These are phyloP conservation scores for Isabelozyma heimii DNA, from an alignment of 805 yeast genomes.

Conservation along the genomic window DNA sequence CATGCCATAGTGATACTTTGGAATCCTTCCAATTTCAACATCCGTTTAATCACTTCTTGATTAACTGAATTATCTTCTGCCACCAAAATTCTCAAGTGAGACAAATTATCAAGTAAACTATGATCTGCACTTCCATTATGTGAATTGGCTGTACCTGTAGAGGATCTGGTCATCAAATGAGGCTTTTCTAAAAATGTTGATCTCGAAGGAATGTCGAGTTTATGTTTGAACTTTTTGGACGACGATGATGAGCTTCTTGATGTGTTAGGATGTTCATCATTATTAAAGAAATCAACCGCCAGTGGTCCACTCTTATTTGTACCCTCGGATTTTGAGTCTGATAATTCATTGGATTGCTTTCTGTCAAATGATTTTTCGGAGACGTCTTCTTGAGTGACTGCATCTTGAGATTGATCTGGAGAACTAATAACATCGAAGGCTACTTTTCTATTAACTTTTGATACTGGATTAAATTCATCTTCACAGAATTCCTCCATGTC, in stretches of 20 bases:
- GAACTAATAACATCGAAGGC: constrained; percentile 27
- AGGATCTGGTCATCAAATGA: constrained; percentile 41
- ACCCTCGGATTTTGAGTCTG: background rate
- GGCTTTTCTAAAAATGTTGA: constrained; percentile 37
- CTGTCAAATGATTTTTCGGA: no score
- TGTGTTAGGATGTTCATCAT: background rate
- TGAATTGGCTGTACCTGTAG: constrained; percentile 53
- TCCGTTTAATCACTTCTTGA: constrained; percentile 88
- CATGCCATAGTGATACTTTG: constrained; percentile 71
- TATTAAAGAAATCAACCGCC: background rate
- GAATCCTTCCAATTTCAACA: constrained; percentile 84
- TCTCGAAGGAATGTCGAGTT: constrained; percentile 9
- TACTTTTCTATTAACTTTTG: constrained; percentile 52
- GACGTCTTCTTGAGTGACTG: background rate
- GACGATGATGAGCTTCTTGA: background rate
- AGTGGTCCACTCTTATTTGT: background rate
- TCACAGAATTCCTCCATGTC: constrained; percentile 48
- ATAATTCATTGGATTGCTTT: no score
- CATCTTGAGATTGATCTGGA: background rate
- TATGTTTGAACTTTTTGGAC: background rate
- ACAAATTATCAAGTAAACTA: constrained; percentile 22
- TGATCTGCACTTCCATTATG: constrained; percentile 8
- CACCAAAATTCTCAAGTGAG: constrained; percentile 58
- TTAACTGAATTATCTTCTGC: constrained; percentile 95
- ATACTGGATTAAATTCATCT: constrained; percentile 63